A percentile compares a stretch with the other conserved stretches of the same genome.
phyloP scores from a whole-genome alignment of 768 basidiomycete genomes.

The Lanmaoa pseudosensibilis region DNA sequence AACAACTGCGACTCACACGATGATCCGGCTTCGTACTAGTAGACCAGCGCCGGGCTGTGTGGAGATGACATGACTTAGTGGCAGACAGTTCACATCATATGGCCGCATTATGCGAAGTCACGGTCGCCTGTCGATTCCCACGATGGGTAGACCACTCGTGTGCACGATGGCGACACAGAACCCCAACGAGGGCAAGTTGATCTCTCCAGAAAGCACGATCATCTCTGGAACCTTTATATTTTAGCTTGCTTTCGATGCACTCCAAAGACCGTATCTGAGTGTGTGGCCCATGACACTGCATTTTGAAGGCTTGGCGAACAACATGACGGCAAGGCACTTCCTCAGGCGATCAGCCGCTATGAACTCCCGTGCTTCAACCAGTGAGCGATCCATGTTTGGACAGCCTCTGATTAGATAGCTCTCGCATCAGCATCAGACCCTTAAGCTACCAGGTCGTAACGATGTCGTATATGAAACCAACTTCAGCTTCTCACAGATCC shows the following conservation, averaged over 20 bases:
- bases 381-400: slow-evolving; percentile 10
- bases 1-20: slow-evolving; percentile 8
- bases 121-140: neutral
- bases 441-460: neutral
- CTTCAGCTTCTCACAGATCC: neutral
- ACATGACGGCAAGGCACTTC: neutral
- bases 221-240: neutral
- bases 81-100: neutral
- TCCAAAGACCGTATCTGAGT: neutral
- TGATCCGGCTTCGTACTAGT: neutral
- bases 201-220: neutral
- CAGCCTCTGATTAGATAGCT: neutral
- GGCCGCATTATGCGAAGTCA: too few relatives aligned
- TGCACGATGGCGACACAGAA: too few relatives aligned
- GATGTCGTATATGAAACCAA: neutral
- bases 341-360: too few relatives aligned
- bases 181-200: neutral
- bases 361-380: neutral
- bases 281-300: neutral
- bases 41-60: neutral
- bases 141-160: too few relatives aligned
- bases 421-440: neutral
- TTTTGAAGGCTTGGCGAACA: neutral
- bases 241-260: neutral
- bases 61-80: neutral